phyloP scores from a whole-genome alignment of 2,329 filamentous ascomycete species.

The Fusarium sp. region DNA sequence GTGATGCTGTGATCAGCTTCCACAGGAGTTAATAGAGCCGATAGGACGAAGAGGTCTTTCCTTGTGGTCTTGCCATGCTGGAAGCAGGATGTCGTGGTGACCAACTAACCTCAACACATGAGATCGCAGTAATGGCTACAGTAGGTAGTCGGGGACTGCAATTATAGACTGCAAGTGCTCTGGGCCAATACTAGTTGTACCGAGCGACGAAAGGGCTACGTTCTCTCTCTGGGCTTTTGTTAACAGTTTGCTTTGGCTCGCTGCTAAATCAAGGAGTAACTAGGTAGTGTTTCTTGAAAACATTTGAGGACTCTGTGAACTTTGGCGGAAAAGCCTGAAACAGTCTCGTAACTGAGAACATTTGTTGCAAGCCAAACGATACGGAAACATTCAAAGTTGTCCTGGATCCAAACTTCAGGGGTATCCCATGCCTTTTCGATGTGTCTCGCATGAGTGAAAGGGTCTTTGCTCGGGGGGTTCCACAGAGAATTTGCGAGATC shows the following conservation, averaged over 20 bases:
- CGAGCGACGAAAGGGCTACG: neutral
- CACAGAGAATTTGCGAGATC: neutral
- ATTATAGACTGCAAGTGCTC: neutral
- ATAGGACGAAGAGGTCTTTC: neutral
- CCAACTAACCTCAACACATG: neutral
- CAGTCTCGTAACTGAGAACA: neutral
- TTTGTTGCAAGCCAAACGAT: neutral
- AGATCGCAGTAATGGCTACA: neutral
- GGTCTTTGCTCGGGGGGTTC: neutral
- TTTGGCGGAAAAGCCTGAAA: constrained; percentile 1
- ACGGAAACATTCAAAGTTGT: neutral
- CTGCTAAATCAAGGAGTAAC: neutral
- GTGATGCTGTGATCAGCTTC: neutral
- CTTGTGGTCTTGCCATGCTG: neutral
- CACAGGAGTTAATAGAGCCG: neutral
- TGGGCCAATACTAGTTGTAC: neutral
- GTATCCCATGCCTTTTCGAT: constrained; percentile 16
- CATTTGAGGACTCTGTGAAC: neutral
- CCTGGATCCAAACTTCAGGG: constrained; percentile 1
- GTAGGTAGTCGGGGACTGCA: neutral
- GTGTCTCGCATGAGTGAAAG: constrained; percentile 32
- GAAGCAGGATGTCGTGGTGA: neutral
- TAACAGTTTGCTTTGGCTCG: neutral
- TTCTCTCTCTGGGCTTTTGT: neutral
- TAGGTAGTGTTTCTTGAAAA: neutral